Conservation (phyloP, 2,329 filamentous ascomycete genomes). For the Zasmidium angulare region DNA sequence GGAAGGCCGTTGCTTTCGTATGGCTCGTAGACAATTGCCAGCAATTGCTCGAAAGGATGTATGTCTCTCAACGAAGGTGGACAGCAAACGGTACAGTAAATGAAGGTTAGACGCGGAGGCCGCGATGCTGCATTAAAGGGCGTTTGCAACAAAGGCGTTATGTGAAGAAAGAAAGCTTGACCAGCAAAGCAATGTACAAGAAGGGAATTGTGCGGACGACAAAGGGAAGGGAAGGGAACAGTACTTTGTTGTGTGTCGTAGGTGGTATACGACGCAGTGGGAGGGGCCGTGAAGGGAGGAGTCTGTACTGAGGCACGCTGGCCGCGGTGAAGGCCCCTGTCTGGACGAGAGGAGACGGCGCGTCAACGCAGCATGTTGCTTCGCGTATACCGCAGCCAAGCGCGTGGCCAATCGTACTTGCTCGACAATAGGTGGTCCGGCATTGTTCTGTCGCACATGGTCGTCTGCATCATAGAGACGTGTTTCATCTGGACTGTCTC, state of each 20-base stretch:
- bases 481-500: background rate
- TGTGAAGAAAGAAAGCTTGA: conserved; percentile 7
- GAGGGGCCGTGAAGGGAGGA: background rate
- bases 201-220: conserved; percentile 2
- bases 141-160: conserved; percentile 2
- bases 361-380: background rate
- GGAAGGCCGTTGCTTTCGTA: conserved; percentile 3
- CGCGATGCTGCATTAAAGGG: background rate
- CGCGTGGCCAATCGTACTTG: background rate
- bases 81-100: conserved; percentile 1
- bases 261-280: background rate
- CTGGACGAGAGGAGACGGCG: background rate
- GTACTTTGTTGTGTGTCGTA: background rate
- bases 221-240: conserved; percentile 1
- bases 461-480: background rate
- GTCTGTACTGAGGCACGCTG: background rate
- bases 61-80: background rate
- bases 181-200: conserved; percentile 8
- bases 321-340: background rate
- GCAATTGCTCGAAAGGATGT: conserved; percentile 2
- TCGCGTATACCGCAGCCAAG: conserved; percentile 1
- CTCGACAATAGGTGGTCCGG: background rate
- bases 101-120: background rate
- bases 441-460: background rate
- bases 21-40: conserved; percentile 5